Evolutionary conservation across 495 filamentous ascomycete species (phyloP), one percentile per base, ranked within the genome.

Genomic region (Lasiosphaeriaceae sp.): DNA sequence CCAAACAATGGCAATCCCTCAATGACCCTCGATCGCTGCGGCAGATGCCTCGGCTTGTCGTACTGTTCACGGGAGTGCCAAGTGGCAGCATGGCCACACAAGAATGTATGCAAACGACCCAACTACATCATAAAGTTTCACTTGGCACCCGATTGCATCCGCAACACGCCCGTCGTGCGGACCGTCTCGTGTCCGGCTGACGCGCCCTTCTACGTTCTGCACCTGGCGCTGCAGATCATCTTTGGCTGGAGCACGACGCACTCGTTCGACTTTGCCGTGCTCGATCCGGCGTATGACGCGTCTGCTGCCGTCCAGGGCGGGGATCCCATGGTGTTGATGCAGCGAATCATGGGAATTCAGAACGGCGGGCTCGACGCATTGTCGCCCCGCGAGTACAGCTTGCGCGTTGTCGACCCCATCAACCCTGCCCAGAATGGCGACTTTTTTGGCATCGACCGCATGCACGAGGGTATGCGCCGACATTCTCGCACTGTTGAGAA

Each of bases 141-240:
- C 47, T 52, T 68, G 17, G 39, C 11, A 2, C 66, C 64, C 12
- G 52, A 46, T 11, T 19, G 54, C 16, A 71, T 69, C 55, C 43
- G 11, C 8, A 50, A 68, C 52, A 71, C 68, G 12, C 59, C 54
- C 35, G 58, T 74, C 34, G 56, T 45, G 22, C 66, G 70, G n/a
- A 70, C 62, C 21, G 61, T 75, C 17, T 75, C 70, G 11, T 70
- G 68, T 55, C 70, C 66, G 26, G 63, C 70, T 43, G 46, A 62
- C n/a, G 55, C 61, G 4, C 58, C 55, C 2, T 74, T 72, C 50
- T 57, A 58, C 34, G 45, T 56, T 8, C 64, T 76, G 24, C 66
- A 74, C 54, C 7, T 61, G 48, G 67, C 64, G 1, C 58, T 75
- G 16, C 65, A 70, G 50, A 50, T 62, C 29, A 67, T 65, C 16